Evolutionary conservation across 257 asterid species (phyloP).

Genomic region (Solanum commersonii): DNA sequence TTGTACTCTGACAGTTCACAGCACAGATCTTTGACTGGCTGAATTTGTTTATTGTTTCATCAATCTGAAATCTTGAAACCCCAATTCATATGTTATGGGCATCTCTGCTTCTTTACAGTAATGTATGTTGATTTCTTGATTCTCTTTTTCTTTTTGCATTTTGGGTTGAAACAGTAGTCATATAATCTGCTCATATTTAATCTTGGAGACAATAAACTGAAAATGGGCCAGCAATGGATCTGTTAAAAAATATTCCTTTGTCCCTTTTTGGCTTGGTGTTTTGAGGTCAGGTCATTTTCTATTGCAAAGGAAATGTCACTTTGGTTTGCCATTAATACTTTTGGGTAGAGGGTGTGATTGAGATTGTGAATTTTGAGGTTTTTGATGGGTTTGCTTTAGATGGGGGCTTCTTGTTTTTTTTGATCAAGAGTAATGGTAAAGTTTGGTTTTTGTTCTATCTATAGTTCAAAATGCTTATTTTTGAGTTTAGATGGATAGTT

Average conservation of each 20-base stretch:
- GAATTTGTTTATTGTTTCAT: not conserved
- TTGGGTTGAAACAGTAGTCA: not conserved
- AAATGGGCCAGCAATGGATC: not conserved
- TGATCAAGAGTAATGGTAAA: not conserved
- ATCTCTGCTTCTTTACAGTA: not conserved
- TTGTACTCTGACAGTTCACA: conserved; percentile 6
- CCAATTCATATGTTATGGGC: not conserved
- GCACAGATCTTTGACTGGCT: conserved; percentile 21
- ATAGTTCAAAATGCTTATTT: not conserved
- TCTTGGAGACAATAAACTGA: not conserved
- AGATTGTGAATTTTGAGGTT: not conserved
- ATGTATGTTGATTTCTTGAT: not conserved
- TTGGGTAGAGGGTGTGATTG: not conserved
- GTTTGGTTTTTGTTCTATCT: not conserved
- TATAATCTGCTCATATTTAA: not conserved
- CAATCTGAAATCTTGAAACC: conserved; percentile 10
- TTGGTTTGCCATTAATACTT: not conserved
- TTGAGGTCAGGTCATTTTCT: not conserved
- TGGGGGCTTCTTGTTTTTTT: not conserved
- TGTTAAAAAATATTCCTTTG: not conserved
- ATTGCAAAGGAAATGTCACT: not conserved
- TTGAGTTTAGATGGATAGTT: not conserved
- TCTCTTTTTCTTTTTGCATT: not conserved
- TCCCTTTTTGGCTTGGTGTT: not conserved
- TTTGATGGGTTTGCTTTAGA: not conserved